Percentiles rank a stretch among this genome's conserved stretches.
These are phyloP conservation scores for Eremochloa ophiuroides DNA, from an alignment of 176 grass and related monocot genomes.

Conservation along the genomic window DNA sequence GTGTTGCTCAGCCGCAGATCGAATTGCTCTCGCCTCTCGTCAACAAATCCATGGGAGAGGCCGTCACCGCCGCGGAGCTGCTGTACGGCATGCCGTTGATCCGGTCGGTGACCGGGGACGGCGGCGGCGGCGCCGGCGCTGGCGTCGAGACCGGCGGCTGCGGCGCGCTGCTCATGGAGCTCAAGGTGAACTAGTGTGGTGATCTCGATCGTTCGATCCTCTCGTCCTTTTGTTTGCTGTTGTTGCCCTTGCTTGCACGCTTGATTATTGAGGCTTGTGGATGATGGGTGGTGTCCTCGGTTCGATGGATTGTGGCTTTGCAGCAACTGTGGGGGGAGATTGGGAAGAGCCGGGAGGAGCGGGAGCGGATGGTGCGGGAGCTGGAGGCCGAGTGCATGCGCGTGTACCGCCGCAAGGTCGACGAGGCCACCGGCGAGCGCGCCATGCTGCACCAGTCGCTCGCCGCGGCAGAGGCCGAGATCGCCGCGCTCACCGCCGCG, in stretches of 20 bases:
- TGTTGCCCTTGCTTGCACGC: too few species aligned
- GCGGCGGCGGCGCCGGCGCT: background rate
- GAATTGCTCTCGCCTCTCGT: background rate
- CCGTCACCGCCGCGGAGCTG: conserved; percentile 29
- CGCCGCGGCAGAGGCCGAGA: conserved; percentile 58
- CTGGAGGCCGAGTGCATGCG: conserved; percentile 61
- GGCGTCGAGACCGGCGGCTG: background rate
- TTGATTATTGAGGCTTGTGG: background rate
- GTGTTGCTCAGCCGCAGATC: background rate
- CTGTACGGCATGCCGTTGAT: conserved; percentile 26
- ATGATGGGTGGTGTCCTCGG: background rate
- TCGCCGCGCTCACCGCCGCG: conserved; percentile 46
- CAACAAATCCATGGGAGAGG: conserved; percentile 21
- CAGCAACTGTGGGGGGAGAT: conserved; percentile 72
- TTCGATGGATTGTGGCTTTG: background rate
- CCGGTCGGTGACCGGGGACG: background rate
- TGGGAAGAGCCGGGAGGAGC: conserved; percentile 51
- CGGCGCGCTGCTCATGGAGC: conserved; percentile 38
- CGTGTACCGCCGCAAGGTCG: conserved; percentile 56
- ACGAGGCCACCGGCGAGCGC: conserved; percentile 50
- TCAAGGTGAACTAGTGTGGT: conserved; percentile 20
- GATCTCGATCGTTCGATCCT: too few species aligned
- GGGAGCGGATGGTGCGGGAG: conserved; percentile 46
- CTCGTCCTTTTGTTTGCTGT: too few species aligned
- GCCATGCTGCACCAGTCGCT: conserved; percentile 55